A percentile compares a stretch with the other conserved stretches of the same genome.
Conservation (phyloP, 257 asterid species). For the Henckelia pumila region DNA sequence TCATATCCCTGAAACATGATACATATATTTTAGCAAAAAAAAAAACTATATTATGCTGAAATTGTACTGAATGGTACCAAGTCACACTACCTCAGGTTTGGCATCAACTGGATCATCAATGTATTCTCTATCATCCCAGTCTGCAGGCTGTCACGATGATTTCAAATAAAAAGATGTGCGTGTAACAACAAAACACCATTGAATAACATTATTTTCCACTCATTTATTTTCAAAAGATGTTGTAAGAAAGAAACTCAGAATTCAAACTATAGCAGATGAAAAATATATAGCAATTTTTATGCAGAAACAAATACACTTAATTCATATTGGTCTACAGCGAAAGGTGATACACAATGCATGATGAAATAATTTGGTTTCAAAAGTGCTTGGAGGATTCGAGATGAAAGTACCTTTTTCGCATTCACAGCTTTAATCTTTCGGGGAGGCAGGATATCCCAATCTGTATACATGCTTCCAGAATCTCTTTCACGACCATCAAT, state of each 20-base stretch:
- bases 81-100: conserved; percentile 66
- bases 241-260: conserved; percentile 8
- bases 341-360: neutral
- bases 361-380: conserved; percentile 11
- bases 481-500: conserved; percentile 88
- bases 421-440: conserved; percentile 71
- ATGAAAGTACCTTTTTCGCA: conserved; percentile 61
- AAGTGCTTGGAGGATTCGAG: conserved; percentile 4
- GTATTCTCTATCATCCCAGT: conserved; percentile 94
- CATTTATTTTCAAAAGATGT: conserved; percentile 8
- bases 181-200: conserved; percentile 12
- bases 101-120: conserved; percentile 75
- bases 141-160: conserved; percentile 64
- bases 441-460: conserved; percentile 92
- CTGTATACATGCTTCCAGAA: conserved; percentile 85
- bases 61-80: conserved; percentile 23
- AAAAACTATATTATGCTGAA: neutral
- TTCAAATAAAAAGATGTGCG: conserved; percentile 11
- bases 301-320: neutral
- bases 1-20: conserved; percentile 72
- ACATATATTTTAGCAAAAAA: conserved; percentile 1
- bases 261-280: conserved; percentile 8
- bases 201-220: conserved; percentile 4
- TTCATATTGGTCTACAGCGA: neutral
- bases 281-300: neutral